Percentiles rank a stretch among this genome's conserved stretches.
Evolutionary conservation across 257 asterid species (phyloP).

Genomic region (Striga asiatica): DNA sequence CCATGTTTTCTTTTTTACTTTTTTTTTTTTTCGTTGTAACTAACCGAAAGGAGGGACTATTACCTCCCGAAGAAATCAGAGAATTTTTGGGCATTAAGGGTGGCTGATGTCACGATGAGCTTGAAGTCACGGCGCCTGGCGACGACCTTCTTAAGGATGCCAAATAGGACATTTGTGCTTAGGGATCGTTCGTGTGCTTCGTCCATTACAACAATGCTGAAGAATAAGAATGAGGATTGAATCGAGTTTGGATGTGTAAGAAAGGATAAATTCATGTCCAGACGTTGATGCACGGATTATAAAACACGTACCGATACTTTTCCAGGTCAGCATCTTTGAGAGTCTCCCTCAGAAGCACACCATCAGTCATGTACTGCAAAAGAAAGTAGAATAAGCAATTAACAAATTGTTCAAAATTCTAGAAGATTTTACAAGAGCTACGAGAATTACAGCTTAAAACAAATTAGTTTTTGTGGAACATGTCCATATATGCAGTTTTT

Average conservation of each 20-base stretch:
- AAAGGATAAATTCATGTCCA: neutral
- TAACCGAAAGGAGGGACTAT: too few species aligned
- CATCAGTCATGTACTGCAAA: slow-evolving; percentile 97
- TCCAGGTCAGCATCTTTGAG: slow-evolving; percentile 91
- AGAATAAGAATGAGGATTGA: slow-evolving; percentile 11
- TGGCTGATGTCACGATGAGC: slow-evolving; percentile 95
- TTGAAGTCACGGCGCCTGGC: slow-evolving; percentile 93
- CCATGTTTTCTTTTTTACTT: too few species aligned
- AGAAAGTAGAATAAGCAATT: neutral
- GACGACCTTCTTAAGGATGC: slow-evolving; percentile 91
- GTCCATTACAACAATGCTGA: slow-evolving; percentile 85
- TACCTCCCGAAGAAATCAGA: slow-evolving; percentile 92
- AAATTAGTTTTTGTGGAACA: too few species aligned
- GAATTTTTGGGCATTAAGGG: slow-evolving; percentile 84
- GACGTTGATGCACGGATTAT: neutral
- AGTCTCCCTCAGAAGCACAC: slow-evolving; percentile 93
- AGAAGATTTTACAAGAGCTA: neutral
- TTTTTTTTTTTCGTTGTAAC: too few species aligned
- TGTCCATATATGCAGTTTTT: neutral
- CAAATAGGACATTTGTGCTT: slow-evolving; percentile 83
- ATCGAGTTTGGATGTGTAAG: neutral
- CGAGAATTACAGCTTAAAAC: too few species aligned
- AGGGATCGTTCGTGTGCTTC: slow-evolving; percentile 98
- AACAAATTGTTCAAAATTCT: neutral
- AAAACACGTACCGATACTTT: slow-evolving; percentile 60